Evolutionary conservation across 768 basidiomycete species (phyloP), one percentile per base, ranked within the genome.

Genomic region (Rhizopogon roseolus): DNA sequence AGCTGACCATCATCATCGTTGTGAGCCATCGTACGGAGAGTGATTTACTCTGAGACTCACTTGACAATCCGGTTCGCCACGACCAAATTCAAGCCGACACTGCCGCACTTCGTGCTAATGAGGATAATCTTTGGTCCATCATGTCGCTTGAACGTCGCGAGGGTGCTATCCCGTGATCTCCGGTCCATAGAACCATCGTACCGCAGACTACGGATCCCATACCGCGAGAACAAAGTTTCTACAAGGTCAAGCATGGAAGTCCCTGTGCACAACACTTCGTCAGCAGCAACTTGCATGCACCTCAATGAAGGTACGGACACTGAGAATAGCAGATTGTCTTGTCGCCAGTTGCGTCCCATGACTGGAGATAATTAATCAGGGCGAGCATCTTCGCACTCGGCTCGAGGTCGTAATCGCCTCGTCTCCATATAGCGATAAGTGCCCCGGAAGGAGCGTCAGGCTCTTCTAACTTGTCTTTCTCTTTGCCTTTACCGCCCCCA

Each of bases 291-390:
- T 38, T 9, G 37, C 8, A 29, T 17, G 10, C n/a, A 8, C 13
- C 4, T 32, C 11, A 13, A 32, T 19, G 4, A 46, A 22, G 16
- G 8, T 32, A 48, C 56, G 48, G 54, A 85, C 85, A 88, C 64
- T 88, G 86, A 5, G 84, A 86, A 66, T 83, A 88, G 40, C 78
- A 74, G 34, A 88, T 87, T 4, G 80, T 81, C 73, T 88, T 88
- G 63, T 88, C 86, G 0, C 83, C 84, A 5, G 72, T 75, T 8
- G 60, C 57, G 13, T 83, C 81, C 80, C 81, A 83, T 53, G 83
- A 72, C 60, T 81, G 77, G 58, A 92, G 69, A 43, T 80, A 71
- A 2, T 75, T 65, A 17, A 89, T 66, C 60, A 85, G 65, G 28
- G 74, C 75, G 22, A 78, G 45, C 85, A 88, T 88, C 74, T 88